phyloP scores from a whole-genome alignment of 2,329 filamentous ascomycete genomes.

The Fusarium udum region DNA sequence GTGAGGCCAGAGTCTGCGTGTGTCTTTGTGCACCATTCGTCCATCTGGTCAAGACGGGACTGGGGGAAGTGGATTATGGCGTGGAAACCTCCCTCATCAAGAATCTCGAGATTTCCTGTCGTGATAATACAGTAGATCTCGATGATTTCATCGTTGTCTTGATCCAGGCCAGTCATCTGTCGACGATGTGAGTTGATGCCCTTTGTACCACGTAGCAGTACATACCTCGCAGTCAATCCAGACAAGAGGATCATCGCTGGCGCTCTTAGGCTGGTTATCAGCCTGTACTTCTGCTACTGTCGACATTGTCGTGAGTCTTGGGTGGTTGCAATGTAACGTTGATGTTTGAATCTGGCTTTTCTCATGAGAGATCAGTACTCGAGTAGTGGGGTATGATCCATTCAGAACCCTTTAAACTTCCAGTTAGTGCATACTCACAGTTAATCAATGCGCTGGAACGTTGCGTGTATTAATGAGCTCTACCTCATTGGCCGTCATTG shows the following conservation, averaged over 20 bases:
- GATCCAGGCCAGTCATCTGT: slow-evolving; percentile 84
- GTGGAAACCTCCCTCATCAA: slow-evolving; percentile 83
- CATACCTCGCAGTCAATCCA: slow-evolving; percentile 79
- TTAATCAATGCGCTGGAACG: slow-evolving; percentile 42
- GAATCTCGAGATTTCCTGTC: slow-evolving; percentile 76
- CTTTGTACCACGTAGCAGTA: slow-evolving; percentile 7
- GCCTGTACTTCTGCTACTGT: slow-evolving; percentile 16
- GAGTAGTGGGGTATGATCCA: slow-evolving; percentile 22
- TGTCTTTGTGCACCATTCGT: slow-evolving; percentile 85
- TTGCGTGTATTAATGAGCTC: slow-evolving; percentile 42
- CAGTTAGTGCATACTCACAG: neutral
- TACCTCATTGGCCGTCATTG: slow-evolving; percentile 31
- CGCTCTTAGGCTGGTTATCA: slow-evolving; percentile 39
- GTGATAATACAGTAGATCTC: slow-evolving; percentile 95
- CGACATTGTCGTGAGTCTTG: slow-evolving; percentile 22
- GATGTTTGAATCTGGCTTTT: slow-evolving; percentile 1
- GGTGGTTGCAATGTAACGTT: slow-evolving; percentile 28
- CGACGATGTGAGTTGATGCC: slow-evolving; percentile 18
- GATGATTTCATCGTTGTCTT: slow-evolving; percentile 82
- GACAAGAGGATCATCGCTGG: slow-evolving; percentile 70
- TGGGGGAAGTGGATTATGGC: slow-evolving; percentile 78
- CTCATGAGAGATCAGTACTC: slow-evolving; percentile 18
- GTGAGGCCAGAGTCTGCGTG: slow-evolving; percentile 87
- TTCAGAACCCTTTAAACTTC: slow-evolving; percentile 15
- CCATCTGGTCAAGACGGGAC: slow-evolving; percentile 79